Percentiles rank a stretch among this genome's conserved stretches.
phyloP scores from a whole-genome alignment of 129 eudicot genomes.

The Saposhnikovia divaricata region DNA sequence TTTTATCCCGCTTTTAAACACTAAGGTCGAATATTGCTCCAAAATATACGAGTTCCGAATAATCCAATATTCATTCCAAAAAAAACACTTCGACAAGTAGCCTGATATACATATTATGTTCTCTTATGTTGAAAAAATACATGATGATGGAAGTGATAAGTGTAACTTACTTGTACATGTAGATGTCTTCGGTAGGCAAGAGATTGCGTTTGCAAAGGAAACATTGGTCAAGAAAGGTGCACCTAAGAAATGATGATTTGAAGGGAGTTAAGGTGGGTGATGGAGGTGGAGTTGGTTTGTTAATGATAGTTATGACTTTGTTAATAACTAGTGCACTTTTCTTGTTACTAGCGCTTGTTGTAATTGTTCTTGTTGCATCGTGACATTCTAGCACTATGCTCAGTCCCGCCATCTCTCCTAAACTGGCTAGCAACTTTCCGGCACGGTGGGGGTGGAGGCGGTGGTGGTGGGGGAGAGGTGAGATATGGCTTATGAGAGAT shows the following conservation, averaged over 20 bases:
- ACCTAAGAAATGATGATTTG: neutral
- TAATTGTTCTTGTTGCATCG: neutral
- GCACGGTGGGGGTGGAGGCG: neutral
- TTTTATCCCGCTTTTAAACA: neutral
- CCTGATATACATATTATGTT: no score
- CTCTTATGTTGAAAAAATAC: no score
- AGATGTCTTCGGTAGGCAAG: constrained; percentile 25
- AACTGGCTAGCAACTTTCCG: neutral
- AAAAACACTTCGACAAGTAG: neutral
- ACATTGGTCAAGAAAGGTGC: constrained; percentile 20
- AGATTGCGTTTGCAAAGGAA: constrained; percentile 21
- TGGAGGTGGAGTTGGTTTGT: neutral
- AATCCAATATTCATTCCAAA: no score
- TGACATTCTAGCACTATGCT: constrained; percentile 25
- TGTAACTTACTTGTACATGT: constrained; percentile 28
- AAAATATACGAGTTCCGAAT: no score
- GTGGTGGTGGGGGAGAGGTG: neutral
- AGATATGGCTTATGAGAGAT: neutral
- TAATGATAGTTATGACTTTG: constrained; percentile 9
- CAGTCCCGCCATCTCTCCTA: constrained; percentile 23
- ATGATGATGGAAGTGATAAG: neutral
- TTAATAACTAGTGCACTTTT: constrained; percentile 13
- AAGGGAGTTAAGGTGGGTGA: neutral
- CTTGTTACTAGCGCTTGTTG: neutral
- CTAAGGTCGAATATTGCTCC: neutral